These are phyloP conservation scores for Talaromyces liani DNA, from an alignment of 495 filamentous ascomycete species.

Conservation along the genomic window DNA sequence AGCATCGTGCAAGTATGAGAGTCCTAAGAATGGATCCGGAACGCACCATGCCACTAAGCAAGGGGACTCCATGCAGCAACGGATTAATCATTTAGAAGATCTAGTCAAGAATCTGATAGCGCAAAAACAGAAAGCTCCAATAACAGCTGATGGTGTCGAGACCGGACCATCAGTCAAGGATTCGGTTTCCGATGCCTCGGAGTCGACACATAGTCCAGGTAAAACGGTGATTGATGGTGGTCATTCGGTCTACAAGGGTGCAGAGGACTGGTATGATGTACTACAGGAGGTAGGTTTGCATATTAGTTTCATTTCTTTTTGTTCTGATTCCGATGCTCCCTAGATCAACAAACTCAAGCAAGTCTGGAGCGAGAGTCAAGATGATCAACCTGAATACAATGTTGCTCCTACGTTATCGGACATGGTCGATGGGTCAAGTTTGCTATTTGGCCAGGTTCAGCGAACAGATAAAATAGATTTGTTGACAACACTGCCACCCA, in stretches of 20 bases:
- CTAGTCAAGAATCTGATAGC: constrained; percentile 5
- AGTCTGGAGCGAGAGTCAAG: constrained; percentile 7
- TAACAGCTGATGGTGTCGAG: neutral
- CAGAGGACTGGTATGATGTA: constrained; percentile 10
- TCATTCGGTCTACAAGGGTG: constrained; percentile 6
- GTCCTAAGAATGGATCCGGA: neutral
- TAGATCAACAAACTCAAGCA: constrained; percentile 8
- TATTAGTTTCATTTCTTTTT: neutral
- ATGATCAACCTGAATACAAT: neutral
- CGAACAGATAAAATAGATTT: constrained; percentile 5
- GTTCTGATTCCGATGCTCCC: neutral
- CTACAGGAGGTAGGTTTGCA: neutral
- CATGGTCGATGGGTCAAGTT: constrained; percentile 7
- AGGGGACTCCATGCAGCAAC: constrained; percentile 5
- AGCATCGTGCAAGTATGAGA: constrained; percentile 5
- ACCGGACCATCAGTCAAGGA: neutral
- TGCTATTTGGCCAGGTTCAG: constrained; percentile 5
- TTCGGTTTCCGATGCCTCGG: neutral
- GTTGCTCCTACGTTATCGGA: neutral
- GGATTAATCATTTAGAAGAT: constrained; percentile 4
- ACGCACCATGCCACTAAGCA: neutral
- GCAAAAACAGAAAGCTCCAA: neutral
- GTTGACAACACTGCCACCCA: constrained; percentile 1
- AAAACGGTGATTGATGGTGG: constrained; percentile 1
- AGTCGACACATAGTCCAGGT: neutral